phyloP scores from a whole-genome alignment of 2,329 filamentous ascomycete species.

The Ophiostoma sp. region DNA sequence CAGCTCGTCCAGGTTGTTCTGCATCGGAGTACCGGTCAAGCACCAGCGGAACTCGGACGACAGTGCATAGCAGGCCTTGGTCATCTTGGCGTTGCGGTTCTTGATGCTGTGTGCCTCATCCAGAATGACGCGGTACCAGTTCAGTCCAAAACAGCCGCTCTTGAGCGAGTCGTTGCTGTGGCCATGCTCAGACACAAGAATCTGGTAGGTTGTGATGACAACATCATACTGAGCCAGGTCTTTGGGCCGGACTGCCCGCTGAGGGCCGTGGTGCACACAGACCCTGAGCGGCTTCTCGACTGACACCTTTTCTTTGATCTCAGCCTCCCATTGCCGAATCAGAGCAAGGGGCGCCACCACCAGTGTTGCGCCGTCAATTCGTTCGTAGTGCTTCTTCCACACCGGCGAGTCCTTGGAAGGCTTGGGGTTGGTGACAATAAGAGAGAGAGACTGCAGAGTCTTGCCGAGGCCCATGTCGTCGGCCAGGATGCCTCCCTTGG shows the following conservation, averaged over 20 bases:
- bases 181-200: constrained; percentile 83
- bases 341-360: constrained; percentile 90
- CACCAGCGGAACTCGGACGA: constrained; percentile 91
- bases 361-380: constrained; percentile 72
- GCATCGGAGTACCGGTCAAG: constrained; percentile 91
- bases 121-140: constrained; percentile 93
- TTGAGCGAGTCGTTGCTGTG: constrained; percentile 62
- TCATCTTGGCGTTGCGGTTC: constrained; percentile 92
- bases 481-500: constrained; percentile 89
- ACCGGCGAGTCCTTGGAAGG: constrained; percentile 52
- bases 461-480: constrained; percentile 98
- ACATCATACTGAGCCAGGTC: constrained; percentile 84
- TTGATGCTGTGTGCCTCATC: constrained; percentile 99
- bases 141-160: constrained; percentile 79
- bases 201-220: constrained; percentile 95
- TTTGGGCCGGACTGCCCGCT: constrained; percentile 70
- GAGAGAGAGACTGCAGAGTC: constrained; percentile 85
- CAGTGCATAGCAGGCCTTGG: constrained; percentile 83
- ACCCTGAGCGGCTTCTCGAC: constrained; percentile 68
- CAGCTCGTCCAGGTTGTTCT: constrained; percentile 95
- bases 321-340: constrained; percentile 94
- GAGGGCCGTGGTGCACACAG: constrained; percentile 83
- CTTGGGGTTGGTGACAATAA: constrained; percentile 78
- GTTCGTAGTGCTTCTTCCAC: constrained; percentile 63
- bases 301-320: constrained; percentile 75